Evolutionary conservation across 1,284 basidiomycete genomes (phyloP), one percentile per base, ranked within the genome.

Genomic region (Meripilus lineatus): DNA sequence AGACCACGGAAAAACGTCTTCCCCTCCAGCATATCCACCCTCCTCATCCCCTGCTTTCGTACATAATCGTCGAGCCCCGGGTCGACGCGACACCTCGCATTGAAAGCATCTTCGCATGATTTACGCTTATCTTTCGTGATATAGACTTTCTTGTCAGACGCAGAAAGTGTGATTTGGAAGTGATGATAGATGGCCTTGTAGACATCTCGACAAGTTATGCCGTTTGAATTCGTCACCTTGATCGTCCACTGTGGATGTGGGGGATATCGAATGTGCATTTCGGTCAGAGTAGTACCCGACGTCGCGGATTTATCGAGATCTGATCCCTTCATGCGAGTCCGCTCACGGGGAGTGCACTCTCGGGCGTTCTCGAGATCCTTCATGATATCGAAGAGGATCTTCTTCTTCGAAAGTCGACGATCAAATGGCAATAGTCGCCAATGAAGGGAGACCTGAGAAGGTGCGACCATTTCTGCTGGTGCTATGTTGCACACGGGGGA

Each of bases 111-210:
- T 21, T 66, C 14, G 55, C 50, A 40, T 69, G 58, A 38, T 65
- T 56, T n/a, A 46, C 42, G 14, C 22, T 15, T 6, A 30, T 18
- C 44, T 33, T 21, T 52, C 48, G 40, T 71, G 59, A 42, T 48
- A 55, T 37, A 57, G 49, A 3, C 45, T 48, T 40, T 64, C 58
- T 13, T 20, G 51, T 70, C 73, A 32, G 66, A 63, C 18, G 61
- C 58, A 2, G 72, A 75, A 52, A 81, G 59, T 13, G 64, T 61
- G 32, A 61, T 56, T 33, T 69, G 58, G 43, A 72, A 77, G 7
- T 67, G 60, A 32, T 72, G 64, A 52, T 74, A 70, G 17, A 83
- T 75, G 14, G 68, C 72, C 33, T 69, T 56, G 53, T 77, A 79
- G 23, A 83, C 68, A 45, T 83, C 80, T 14, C 69, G 58, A 52